Conservation (phyloP, 164 flowering plant species). For the Warburgia ugandensis region DNA sequence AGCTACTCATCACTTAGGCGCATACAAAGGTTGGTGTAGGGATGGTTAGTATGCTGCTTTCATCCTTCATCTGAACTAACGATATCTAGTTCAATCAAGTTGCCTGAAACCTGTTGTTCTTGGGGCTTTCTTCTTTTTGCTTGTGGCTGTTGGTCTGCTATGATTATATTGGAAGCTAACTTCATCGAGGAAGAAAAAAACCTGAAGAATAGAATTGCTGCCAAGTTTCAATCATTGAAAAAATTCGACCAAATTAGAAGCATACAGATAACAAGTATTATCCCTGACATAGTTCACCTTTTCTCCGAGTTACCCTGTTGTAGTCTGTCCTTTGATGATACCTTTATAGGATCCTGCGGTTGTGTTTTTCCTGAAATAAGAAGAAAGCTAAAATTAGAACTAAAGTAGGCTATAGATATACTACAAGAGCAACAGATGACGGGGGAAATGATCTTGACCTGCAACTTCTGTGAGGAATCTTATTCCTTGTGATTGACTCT, state of each 20-base stretch:
- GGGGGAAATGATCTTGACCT: slow-evolving; percentile 28
- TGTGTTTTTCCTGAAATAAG: slow-evolving; percentile 29
- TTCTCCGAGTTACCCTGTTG: slow-evolving; percentile 23
- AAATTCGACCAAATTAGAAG: not conserved
- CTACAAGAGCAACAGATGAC: not conserved
- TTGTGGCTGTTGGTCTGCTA: slow-evolving; percentile 23
- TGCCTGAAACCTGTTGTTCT: slow-evolving; percentile 20
- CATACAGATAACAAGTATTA: not conserved
- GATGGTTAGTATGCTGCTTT: no score
- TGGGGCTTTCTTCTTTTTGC: slow-evolving; percentile 38
- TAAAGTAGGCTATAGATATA: not conserved
- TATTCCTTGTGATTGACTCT: slow-evolving; percentile 72
- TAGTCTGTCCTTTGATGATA: slow-evolving; percentile 12
- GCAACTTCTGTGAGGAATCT: slow-evolving; percentile 65
- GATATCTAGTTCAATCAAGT: slow-evolving; percentile 72
- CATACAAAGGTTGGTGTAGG: no score
- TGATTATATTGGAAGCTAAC: slow-evolving; percentile 13
- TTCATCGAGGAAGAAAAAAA: slow-evolving; percentile 24
- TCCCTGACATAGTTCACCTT: slow-evolving; percentile 25
- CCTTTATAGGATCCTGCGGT: slow-evolving; percentile 19
- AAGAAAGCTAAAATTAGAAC: not conserved
- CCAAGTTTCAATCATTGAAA: not conserved
- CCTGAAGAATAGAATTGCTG: slow-evolving; percentile 25
- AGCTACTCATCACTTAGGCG: no score
- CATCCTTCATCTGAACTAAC: slow-evolving; percentile 67